Evolutionary conservation across 148 eudicot genomes (phyloP), one percentile per base, ranked within the genome.

Genomic region (Cornus controversa): DNA sequence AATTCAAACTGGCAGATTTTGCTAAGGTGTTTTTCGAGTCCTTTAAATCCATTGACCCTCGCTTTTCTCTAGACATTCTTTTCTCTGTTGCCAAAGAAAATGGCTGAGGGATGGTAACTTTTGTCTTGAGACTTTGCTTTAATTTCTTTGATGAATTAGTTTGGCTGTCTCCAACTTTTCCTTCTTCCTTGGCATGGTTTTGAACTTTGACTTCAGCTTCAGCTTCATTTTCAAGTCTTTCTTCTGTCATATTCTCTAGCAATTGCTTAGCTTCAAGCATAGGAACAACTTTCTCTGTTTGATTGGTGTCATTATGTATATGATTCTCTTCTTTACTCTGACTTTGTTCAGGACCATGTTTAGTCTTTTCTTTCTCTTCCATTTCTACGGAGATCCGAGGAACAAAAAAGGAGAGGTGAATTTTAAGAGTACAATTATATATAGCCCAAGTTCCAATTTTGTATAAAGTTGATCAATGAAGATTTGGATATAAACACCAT

Each of bases 51-150:
- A 54, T 15, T 27, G 73, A 53, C 23, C 67, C 66, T 34, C 31
- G 45, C 66, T 66, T 77, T 15, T 68, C 79, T 16, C 72, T 68
- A 0, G 66, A 47, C 79, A 54, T 77, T 69, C 79, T 77, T 77
- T 34, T 69, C 65, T 77, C 73, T 15, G 79, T 77, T 69, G 73
- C 73, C 65, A 77, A 29, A 67, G 37, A 67, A 23, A 77, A 77
- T 68, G 79, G 72, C 42, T 62, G 67, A 34, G 79, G 79, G 24
- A 67, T 22, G 13, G 79, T 77, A 11, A 31, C 53, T 25, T 77
- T 77, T 27, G 79, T 6, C 72, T 67, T 69, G n/a, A 34, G 8
- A 36, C 77, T 27, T 36, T 63, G 77, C 57, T 69, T 53, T 77
- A 20, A 7, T 75, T 26, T 76, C 26, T 76, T 76, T 47, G 57